A percentile compares a stretch with the other conserved stretches of the same genome.
Conservation (phyloP, 192 early-diverging fungal species). For the Umbelopsis vinacea region DNA sequence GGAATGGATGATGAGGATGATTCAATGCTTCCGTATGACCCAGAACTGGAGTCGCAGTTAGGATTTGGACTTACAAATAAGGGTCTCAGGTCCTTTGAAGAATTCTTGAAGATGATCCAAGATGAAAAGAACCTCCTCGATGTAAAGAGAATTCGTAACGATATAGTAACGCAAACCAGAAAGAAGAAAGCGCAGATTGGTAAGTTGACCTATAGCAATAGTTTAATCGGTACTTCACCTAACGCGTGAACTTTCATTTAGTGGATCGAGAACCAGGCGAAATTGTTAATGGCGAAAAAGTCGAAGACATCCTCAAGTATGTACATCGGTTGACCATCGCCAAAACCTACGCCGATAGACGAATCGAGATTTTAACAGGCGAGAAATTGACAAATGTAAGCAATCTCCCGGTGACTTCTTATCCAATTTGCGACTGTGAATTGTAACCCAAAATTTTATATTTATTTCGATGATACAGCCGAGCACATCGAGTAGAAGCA, state of each 20-base stretch:
- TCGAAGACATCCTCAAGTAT: slow-evolving; percentile 73
- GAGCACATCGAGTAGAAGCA: neutral
- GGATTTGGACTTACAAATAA: slow-evolving; percentile 24
- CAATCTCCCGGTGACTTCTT: neutral
- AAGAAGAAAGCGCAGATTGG: slow-evolving; percentile 63
- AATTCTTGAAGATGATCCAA: slow-evolving; percentile 76
- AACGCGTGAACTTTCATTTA: slow-evolving; percentile 38
- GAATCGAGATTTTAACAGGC: slow-evolving; percentile 58
- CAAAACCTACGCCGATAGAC: slow-evolving; percentile 74
- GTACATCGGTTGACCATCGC: slow-evolving; percentile 77
- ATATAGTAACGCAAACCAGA: slow-evolving; percentile 74
- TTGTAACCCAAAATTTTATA: neutral
- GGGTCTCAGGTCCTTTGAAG: slow-evolving; percentile 61
- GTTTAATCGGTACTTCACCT: neutral
- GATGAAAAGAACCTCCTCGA: slow-evolving; percentile 64
- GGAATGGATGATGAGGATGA: neutral
- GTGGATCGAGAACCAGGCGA: slow-evolving; percentile 70
- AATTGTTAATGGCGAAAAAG: slow-evolving; percentile 80
- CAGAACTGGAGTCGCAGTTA: slow-evolving; percentile 15
- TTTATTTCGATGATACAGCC: neutral
- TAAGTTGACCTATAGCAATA: slow-evolving; percentile 21
- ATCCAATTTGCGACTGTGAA: neutral
- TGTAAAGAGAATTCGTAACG: slow-evolving; percentile 68
- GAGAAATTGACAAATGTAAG: slow-evolving; percentile 53
- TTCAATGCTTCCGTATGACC: slow-evolving; percentile 18